phyloP scores from a whole-genome alignment of 78 protist species.

The Mantamonas sphyraenae region DNA sequence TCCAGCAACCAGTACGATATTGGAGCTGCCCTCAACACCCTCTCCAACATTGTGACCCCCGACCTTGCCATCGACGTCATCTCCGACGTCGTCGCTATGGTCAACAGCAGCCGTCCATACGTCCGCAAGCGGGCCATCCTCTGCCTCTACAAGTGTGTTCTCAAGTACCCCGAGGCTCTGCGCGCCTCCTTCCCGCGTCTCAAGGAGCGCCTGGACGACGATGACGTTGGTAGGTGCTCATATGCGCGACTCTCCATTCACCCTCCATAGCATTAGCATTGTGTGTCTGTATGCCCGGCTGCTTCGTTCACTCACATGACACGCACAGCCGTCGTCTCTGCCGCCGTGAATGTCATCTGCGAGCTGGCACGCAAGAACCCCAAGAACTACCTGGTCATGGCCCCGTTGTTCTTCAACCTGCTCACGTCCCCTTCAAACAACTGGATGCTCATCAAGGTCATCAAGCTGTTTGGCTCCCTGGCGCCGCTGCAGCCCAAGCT shows the following conservation, averaged over 20 bases:
- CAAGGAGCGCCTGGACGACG: constrained; percentile 76
- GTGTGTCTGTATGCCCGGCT: too few species aligned
- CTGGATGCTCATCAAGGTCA: constrained; percentile 93
- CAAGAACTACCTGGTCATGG: constrained; percentile 82
- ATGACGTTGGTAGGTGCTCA: constrained; percentile 41
- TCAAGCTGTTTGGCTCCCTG: constrained; percentile 82
- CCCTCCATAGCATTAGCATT: too few species aligned
- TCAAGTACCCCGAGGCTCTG: constrained; percentile 85
- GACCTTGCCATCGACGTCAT: constrained; percentile 88
- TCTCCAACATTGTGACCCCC: constrained; percentile 75
- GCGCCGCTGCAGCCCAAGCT: constrained; percentile 88
- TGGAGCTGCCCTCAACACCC: constrained; percentile 77
- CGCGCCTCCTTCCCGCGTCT: constrained; percentile 86
- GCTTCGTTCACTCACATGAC: too few species aligned
- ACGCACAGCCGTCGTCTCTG: constrained; percentile 57
- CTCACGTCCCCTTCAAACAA: constrained; percentile 66
- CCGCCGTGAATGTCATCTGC: constrained; percentile 91
- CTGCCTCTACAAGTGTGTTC: constrained; percentile 47
- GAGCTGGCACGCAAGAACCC: constrained; percentile 93
- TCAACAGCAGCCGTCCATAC: constrained; percentile 64
- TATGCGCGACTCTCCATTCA: neutral
- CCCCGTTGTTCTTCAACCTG: constrained; percentile 78
- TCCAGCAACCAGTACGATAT: constrained; percentile 67
- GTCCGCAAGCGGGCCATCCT: constrained; percentile 74
- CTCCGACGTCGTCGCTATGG: constrained; percentile 67